phyloP scores from a whole-genome alignment of 2,329 filamentous ascomycete species.

The Hypomyces perniciosus region DNA sequence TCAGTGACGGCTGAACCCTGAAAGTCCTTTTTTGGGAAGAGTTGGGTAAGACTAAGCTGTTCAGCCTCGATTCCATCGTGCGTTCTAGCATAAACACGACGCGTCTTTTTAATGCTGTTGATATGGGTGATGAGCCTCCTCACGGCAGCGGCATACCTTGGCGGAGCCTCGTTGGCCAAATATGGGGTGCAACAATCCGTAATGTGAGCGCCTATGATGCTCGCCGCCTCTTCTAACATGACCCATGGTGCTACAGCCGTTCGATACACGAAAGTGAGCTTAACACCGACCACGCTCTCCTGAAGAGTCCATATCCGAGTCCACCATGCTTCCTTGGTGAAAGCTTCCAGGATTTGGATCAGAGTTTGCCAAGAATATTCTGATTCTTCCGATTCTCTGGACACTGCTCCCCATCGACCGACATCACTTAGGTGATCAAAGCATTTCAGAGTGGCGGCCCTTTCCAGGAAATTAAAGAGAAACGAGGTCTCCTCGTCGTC shows the following conservation, averaged over 20 bases:
- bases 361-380: constrained; percentile 1
- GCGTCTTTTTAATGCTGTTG: not conserved
- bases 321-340: not conserved
- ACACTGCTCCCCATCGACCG: not conserved
- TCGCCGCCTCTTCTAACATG: not conserved
- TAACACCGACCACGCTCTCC: not conserved
- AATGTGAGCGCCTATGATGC: not conserved
- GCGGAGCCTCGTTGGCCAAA: not conserved
- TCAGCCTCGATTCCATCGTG: not conserved
- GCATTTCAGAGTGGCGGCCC: not conserved
- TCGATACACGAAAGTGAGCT: not conserved
- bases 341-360: not conserved
- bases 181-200: not conserved
- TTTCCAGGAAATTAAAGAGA: no score
- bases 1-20: not conserved
- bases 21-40: not conserved
- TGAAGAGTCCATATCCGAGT: constrained; percentile 1
- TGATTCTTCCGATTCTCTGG: not conserved
- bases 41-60: not conserved
- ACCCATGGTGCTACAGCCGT: not conserved
- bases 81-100: not conserved
- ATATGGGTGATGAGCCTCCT: not conserved
- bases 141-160: not conserved
- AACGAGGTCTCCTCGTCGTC: not conserved
- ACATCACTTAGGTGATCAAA: not conserved